Conservation (phyloP, 768 basidiomycete genomes). For the Boletus tylopilopsis region DNA sequence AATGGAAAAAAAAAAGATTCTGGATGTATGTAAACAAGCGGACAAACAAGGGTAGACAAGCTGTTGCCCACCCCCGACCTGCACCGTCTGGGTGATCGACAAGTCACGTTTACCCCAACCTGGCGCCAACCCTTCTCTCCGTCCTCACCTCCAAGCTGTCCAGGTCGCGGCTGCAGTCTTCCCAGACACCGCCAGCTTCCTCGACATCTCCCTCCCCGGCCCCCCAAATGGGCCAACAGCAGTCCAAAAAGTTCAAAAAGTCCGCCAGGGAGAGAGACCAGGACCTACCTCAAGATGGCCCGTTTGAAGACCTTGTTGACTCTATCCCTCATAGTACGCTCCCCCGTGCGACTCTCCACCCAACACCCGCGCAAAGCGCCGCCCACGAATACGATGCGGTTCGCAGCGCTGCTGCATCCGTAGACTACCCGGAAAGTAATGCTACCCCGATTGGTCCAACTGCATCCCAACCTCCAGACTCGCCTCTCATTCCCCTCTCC, state of each 20-base stretch:
- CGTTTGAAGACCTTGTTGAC: slow-evolving; percentile 38
- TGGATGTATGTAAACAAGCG: slow-evolving; percentile 34
- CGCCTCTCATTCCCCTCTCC: slow-evolving; percentile 30
- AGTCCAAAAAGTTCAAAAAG: slow-evolving; percentile 79
- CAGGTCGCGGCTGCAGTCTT: slow-evolving; percentile 70
- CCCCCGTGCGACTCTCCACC: slow-evolving; percentile 42
- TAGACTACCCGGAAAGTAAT: slow-evolving; percentile 30
- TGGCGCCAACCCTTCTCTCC: slow-evolving; percentile 81
- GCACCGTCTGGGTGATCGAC: slow-evolving; percentile 27
- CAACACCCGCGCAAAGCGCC: slow-evolving; percentile 39
- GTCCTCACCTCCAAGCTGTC: slow-evolving; percentile 67
- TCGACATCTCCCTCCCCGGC: slow-evolving; percentile 35
- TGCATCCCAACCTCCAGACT: slow-evolving; percentile 32
- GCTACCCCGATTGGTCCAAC: slow-evolving; percentile 40
- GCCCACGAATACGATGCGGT: slow-evolving; percentile 33
- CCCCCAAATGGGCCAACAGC: slow-evolving; percentile 75
- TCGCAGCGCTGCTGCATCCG: slow-evolving; percentile 32
- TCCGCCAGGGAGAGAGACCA: slow-evolving; percentile 65
- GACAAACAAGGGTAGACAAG: slow-evolving; percentile 31
- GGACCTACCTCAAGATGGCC: slow-evolving; percentile 42
- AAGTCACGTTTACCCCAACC: slow-evolving; percentile 41
- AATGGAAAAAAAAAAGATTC: too few relatives aligned
- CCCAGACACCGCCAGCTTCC: slow-evolving; percentile 62
- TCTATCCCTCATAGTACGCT: slow-evolving; percentile 38
- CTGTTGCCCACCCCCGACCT: slow-evolving; percentile 21